Base-by-base conservation (phyloP, 176 grass and related monocot species). In the Cenchrus americanus region DNA sequence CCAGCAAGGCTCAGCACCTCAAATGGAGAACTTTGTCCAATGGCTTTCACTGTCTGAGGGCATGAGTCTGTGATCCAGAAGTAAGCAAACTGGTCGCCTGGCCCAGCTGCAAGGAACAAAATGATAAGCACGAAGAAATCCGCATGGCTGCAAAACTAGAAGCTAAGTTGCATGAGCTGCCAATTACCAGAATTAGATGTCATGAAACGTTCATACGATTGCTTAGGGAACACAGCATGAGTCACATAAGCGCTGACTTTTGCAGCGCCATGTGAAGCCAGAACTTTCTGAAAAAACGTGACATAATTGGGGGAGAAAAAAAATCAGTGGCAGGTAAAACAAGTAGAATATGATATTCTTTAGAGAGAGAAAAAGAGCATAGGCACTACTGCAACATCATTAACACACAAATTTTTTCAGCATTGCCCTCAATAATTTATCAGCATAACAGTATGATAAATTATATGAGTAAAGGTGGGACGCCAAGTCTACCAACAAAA, bases 241-340 rank as follows among this genome's bases (percentile, higher is more conserved):
- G 96, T 98, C 37, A 95, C 96, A 83, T 95, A 98, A n/a, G 96
- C 92, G 60, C 92, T 98, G 57, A 98, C 85, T 90, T 91, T 98
- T 75, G 84, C 52, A 14, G 95, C 95, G n/a, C 95, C 95, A 59
- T 94, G 84, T 50, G 59, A 80, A 83, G 83, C 66, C 27, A 90
- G 59, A 86, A 90, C 88, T 86, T 90, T 90, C 84, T 90, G 66
- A 43, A 61, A 37, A 40, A 84, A 78, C 10, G 78, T 30, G 58
- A 60, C 1, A 58, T 0, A 30, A 66, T 14, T 40, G 6, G 11
- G 5, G 0, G 10, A 7, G 44, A 37, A 37, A 63, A 63, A 22
- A 54, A 26, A 53, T n/a, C 5, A 77, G 7, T 82, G n/a, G 4
- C 10, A 17, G 60, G 22, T 79, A 66, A 43, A 1, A 41, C 46